These are phyloP conservation scores for Sporothrix pallida DNA, from an alignment of 2,329 filamentous ascomycete species.

Conservation along the genomic window DNA sequence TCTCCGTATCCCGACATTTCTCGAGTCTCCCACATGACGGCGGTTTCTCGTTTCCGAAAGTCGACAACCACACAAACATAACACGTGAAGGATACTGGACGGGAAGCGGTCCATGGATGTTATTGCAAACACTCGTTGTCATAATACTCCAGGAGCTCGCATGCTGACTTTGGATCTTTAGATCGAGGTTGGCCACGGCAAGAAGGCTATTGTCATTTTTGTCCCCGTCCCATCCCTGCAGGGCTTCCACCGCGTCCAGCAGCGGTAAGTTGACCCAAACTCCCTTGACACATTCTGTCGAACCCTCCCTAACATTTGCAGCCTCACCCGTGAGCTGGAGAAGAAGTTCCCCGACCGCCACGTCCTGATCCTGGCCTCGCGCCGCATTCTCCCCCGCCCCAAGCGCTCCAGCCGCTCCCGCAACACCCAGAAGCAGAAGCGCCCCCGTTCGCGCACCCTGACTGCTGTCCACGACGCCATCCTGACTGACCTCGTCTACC, in stretches of 20 bases:
- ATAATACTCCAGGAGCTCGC: conserved; percentile 69
- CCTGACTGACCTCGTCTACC: conserved; percentile 97
- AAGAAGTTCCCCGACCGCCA: conserved; percentile 99
- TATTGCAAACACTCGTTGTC: conserved; percentile 39
- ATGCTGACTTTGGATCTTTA: conserved; percentile 77
- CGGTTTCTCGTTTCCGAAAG: not conserved
- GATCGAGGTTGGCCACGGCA: conserved; percentile 99
- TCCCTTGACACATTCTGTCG: not conserved
- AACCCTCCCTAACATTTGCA: conserved; percentile 46
- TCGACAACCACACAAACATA: conserved; percentile 33
- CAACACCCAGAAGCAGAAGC: conserved; percentile 98
- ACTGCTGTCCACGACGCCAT: conserved; percentile 99
- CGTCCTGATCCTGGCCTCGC: conserved; percentile 97
- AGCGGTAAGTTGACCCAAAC: conserved; percentile 73
- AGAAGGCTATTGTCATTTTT: conserved; percentile 99
- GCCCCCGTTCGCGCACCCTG: conserved; percentile 94
- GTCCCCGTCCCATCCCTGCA: conserved; percentile 98
- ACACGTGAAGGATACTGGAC: conserved; percentile 63
- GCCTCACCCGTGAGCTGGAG: conserved; percentile 99
- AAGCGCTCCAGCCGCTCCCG: conserved; percentile 97
- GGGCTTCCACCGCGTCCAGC: conserved; percentile 99
- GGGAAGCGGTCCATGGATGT: conserved; percentile 75
- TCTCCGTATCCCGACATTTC: not conserved
- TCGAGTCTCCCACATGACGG: conserved; percentile 17
- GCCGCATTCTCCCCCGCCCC: conserved; percentile 97